A percentile compares a stretch with the other conserved stretches of the same genome.
These are phyloP conservation scores for Gynostemma pentaphyllum DNA, from an alignment of 306 rosid genomes.

Conservation along the genomic window DNA sequence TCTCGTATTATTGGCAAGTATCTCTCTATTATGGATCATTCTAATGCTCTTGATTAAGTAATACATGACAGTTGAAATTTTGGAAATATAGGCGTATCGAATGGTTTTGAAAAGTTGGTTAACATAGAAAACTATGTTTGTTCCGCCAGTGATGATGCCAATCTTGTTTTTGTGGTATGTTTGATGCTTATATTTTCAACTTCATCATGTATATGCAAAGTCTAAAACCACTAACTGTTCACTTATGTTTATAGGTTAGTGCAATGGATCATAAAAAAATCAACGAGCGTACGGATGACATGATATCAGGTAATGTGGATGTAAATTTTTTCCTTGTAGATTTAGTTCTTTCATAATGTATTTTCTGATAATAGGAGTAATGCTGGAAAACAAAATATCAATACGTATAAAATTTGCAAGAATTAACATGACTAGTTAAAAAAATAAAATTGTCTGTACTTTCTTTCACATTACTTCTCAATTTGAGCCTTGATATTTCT, in stretches of 20 bases:
- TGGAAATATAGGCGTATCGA: slow-evolving; percentile 24
- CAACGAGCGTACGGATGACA: not conserved
- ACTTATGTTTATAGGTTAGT: not conserved
- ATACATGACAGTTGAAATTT: not conserved
- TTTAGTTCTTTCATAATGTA: not conserved
- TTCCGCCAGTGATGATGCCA: not conserved
- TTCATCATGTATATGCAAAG: not conserved
- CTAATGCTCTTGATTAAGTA: not conserved
- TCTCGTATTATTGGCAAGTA: slow-evolving; percentile 19
- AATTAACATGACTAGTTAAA: too few relatives aligned
- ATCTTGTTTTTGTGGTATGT: slow-evolving; percentile 24
- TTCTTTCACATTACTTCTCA: too few relatives aligned
- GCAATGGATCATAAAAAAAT: slow-evolving; percentile 2
- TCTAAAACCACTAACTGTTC: not conserved
- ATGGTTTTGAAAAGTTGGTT: slow-evolving; percentile 21
- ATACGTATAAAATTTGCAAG: too few relatives aligned
- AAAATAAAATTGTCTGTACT: too few relatives aligned
- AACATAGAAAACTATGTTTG: not conserved
- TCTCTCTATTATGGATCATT: not conserved
- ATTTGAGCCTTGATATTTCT: too few relatives aligned
- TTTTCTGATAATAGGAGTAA: too few relatives aligned
- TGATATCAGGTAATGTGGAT: not conserved
- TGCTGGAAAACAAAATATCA: too few relatives aligned
- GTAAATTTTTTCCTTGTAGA: not conserved
- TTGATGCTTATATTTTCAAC: not conserved